Percentiles rank a stretch among this genome's conserved stretches.
These are phyloP conservation scores for Dendrobium chrysotoxum DNA, from an alignment of 106 monocot genomes.

Conservation along the genomic window DNA sequence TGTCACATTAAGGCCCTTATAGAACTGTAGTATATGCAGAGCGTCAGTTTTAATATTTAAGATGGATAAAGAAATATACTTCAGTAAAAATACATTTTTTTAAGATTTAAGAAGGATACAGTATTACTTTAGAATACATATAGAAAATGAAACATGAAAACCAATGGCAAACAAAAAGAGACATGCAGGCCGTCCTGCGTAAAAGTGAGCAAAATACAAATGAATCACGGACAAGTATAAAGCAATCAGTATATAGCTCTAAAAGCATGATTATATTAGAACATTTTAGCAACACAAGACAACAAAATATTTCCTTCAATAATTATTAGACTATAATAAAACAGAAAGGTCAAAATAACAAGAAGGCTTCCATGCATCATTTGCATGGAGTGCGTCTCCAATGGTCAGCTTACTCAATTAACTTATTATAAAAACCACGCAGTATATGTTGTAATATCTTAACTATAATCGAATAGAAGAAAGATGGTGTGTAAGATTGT, in stretches of 20 bases:
- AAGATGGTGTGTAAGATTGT: not conserved
- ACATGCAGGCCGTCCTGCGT: not conserved
- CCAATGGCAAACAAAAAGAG: not conserved
- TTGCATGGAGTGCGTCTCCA: not conserved
- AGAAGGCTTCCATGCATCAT: not conserved
- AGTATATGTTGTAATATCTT: not conserved
- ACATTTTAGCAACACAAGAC: slow-evolving; percentile 3
- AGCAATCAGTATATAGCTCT: not conserved
- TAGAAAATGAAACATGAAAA: not conserved
- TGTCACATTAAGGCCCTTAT: slow-evolving; percentile 68
- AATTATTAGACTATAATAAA: not conserved
- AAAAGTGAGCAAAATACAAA: not conserved
- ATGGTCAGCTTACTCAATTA: not conserved
- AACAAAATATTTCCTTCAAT: not conserved
- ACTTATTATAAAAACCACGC: not conserved
- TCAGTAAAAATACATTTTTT: not conserved
- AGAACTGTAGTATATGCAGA: slow-evolving; percentile 50
- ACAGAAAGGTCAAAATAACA: not conserved
- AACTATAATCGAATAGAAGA: not conserved
- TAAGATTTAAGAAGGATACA: not conserved
- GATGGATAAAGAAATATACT: not conserved
- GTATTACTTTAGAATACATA: not conserved
- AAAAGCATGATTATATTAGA: not conserved
- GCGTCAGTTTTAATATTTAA: not conserved
- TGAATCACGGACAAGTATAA: not conserved